Evolutionary conservation across 2,329 filamentous ascomycete species (phyloP), one percentile per base, ranked within the genome.

Genomic region (Cordyceps militaris): DNA sequence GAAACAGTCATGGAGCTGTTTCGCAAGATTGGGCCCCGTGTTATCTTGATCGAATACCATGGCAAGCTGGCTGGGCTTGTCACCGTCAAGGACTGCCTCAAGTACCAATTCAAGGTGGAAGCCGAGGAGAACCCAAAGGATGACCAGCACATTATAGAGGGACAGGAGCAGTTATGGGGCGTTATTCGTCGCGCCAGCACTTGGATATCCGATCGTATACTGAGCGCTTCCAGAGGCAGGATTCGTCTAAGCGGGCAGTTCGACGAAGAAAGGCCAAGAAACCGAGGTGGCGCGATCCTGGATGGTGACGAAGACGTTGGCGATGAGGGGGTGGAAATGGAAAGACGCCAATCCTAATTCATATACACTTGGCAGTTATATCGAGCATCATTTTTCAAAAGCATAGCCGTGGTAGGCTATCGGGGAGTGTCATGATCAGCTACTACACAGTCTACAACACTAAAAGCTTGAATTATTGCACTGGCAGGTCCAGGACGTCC

Each of bases 1-100:
- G 94, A 99, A 73, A 99, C 94, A 0, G 93, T 96, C 32, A 97
- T 99, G 91, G 94, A 99, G 68, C 79, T 99, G 11, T 99, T 99
- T 78, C 93, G 93, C 71, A 99, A 97, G 75, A 95, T 99, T 70
- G 94, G 94, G 0, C 94, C 93, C 0, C 84, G 94, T 1, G 91
- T 97, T 6, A 93, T 99, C 51, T 79, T 99, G 3, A 87, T 97
- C 40, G 94, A 99, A 71, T 88, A 96, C 68, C 88, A 89, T 59
- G 94, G 94, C 14, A 83, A 84, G 51, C 79, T 99, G 2, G 83
- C 82, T 0, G 94, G 94, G 0, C 79, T 99, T 0, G 89, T 99
- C 1, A 99, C 94, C 0, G 89, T 97, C 61, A 99, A 99, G 71
- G 94, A 99, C 70, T 97, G 94, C 64, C 76, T 99, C 57, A 96